A percentile compares a stretch with the other conserved stretches of the same genome.
Evolutionary conservation across 495 filamentous ascomycete species (phyloP).

Genomic region (Aspergillus olivimuriae): DNA sequence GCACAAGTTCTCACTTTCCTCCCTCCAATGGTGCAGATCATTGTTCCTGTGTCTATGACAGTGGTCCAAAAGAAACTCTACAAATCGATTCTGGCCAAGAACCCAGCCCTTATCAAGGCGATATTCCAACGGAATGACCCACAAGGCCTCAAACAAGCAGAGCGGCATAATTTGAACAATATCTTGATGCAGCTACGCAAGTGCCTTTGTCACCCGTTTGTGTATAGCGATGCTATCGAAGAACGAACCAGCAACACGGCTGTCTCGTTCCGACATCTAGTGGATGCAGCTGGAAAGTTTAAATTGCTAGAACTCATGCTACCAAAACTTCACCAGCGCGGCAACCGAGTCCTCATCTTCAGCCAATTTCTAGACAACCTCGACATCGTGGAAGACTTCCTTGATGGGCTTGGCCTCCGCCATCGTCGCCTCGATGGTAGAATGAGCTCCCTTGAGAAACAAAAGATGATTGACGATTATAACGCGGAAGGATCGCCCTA

Average conservation of each 20-base stretch:
- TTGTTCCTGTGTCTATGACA: constrained; percentile 88
- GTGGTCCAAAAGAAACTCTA: constrained; percentile 89
- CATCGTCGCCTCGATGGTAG: constrained; percentile 83
- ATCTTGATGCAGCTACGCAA: constrained; percentile 95
- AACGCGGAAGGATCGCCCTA: constrained; percentile 76
- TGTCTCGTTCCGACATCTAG: constrained; percentile 65
- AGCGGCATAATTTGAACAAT: constrained; percentile 78
- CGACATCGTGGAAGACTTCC: constrained; percentile 86
- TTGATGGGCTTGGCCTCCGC: constrained; percentile 59
- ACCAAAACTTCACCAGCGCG: constrained; percentile 80
- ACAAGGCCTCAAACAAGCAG: constrained; percentile 48
- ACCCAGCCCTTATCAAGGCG: constrained; percentile 78
- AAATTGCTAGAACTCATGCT: constrained; percentile 82
- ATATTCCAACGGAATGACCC: constrained; percentile 59
- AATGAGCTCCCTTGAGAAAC: constrained; percentile 74
- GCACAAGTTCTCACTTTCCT: constrained; percentile 81
- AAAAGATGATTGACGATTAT: constrained; percentile 87
- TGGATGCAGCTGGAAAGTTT: constrained; percentile 90
- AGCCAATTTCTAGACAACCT: constrained; percentile 91
- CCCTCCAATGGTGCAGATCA: constrained; percentile 89
- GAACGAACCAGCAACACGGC: constrained; percentile 53
- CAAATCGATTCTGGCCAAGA: constrained; percentile 86
- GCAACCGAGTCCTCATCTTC: constrained; percentile 90
- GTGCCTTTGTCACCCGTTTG: constrained; percentile 90
- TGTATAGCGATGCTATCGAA: constrained; percentile 85